Evolutionary conservation across 768 basidiomycete species (phyloP).

Genomic region (Rhodotorula graminis): DNA sequence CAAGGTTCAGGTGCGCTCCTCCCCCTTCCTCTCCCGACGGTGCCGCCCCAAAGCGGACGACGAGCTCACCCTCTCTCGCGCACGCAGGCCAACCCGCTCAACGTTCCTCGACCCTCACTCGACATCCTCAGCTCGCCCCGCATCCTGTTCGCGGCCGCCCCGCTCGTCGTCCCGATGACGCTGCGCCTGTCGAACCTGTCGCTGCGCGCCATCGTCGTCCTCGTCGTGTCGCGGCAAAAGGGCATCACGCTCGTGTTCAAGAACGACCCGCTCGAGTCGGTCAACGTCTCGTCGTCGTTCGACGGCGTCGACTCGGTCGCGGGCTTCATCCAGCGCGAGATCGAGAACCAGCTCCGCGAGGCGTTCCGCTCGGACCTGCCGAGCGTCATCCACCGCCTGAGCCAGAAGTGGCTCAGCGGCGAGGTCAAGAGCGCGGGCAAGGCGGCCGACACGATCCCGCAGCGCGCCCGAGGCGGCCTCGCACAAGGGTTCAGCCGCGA

Average conservation of each 20-base stretch:
- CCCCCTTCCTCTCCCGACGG: too few species aligned
- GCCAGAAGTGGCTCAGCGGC: constrained; percentile 79
- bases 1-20: constrained; percentile 74
- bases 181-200: constrained; percentile 92
- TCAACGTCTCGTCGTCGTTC: constrained; percentile 95
- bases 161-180: constrained; percentile 95
- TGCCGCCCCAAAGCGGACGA: too few species aligned
- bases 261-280: constrained; percentile 95
- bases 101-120: constrained; percentile 84
- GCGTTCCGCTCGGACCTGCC: constrained; percentile 98
- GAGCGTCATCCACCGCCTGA: constrained; percentile 89
- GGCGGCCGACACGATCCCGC: background rate
- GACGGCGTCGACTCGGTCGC: constrained; percentile 97
- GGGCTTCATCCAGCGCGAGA: constrained; percentile 94
- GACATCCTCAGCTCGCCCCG: constrained; percentile 77
- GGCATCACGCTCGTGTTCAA: constrained; percentile 99
- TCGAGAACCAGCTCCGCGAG: constrained; percentile 91
- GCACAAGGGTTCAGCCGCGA: constrained; percentile 23
- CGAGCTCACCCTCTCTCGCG: too few species aligned
- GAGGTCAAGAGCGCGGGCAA: constrained; percentile 35
- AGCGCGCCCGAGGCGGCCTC: constrained; percentile 8
- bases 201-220: constrained; percentile 89
- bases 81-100: constrained; percentile 81
- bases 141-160: constrained; percentile 89
- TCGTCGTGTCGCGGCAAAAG: constrained; percentile 94